Evolutionary conservation across 2,329 filamentous ascomycete genomes (phyloP).

Genomic region (Diaporthe citriasiana): DNA sequence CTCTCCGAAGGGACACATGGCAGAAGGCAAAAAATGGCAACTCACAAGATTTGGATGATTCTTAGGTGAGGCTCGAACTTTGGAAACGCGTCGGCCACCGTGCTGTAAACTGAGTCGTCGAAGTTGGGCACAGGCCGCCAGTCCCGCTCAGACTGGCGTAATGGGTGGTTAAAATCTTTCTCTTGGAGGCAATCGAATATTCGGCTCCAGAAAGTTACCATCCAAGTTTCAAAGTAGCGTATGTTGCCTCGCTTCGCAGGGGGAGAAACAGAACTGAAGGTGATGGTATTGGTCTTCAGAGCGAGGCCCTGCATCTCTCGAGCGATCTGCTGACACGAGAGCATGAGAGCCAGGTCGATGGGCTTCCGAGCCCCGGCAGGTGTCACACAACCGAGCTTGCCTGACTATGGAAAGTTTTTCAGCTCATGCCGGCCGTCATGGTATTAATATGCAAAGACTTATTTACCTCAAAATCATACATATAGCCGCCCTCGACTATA

Average conservation of each 20-base stretch:
- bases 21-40: neutral
- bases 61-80: neutral
- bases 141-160: neutral
- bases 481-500: neutral
- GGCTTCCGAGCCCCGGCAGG: neutral
- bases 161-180: neutral
- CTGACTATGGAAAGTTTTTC: neutral
- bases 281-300: constrained; percentile 10
- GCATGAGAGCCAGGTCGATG: constrained; percentile 1
- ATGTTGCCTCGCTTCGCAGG: neutral
- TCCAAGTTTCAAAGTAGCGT: neutral
- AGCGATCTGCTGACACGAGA: constrained; percentile 12
- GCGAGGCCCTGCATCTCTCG: constrained; percentile 9
- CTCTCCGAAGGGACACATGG: neutral
- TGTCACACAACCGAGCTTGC: constrained; percentile 2
- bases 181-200: neutral
- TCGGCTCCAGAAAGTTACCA: neutral
- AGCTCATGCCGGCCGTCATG: neutral
- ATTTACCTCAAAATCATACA: neutral
- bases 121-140: constrained; percentile 17
- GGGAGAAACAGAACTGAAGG: constrained; percentile 3
- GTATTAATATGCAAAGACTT: too few relatives aligned
- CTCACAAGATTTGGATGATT: neutral
- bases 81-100: neutral
- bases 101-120: neutral